phyloP scores from a whole-genome alignment of 495 filamentous ascomycete species.

The Cercophora scortea region DNA sequence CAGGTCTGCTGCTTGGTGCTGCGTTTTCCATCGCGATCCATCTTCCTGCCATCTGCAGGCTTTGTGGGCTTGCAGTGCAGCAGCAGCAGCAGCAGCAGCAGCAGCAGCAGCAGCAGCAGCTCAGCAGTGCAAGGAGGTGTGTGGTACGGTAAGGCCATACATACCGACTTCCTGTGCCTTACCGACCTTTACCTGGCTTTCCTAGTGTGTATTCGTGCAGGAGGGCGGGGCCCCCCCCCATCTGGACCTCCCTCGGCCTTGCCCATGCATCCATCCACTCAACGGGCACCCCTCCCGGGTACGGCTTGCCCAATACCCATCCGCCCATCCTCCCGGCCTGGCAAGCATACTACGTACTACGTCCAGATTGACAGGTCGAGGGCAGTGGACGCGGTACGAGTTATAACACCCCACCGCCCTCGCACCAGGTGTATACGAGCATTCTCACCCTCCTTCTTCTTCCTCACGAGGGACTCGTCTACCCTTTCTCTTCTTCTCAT shows the following conservation, averaged over 20 bases:
- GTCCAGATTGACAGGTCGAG: neutral
- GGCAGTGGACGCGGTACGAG: neutral
- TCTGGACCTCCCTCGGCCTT: slow-evolving; percentile 1
- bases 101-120: no score
- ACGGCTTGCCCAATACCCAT: neutral
- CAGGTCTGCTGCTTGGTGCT: no score
- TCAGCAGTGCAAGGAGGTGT: no score
- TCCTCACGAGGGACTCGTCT: slow-evolving; percentile 38
- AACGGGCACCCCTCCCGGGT: neutral
- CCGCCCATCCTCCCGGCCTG: neutral
- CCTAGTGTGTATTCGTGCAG: neutral
- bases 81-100: no score
- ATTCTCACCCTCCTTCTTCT: slow-evolving; percentile 41
- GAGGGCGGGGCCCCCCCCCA: neutral
- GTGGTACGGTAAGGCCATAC: no score
- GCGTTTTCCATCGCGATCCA: no score
- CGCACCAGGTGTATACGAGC: slow-evolving; percentile 33
- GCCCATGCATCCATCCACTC: neutral
- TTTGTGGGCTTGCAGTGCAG: no score
- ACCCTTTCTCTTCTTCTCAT: slow-evolving; percentile 42
- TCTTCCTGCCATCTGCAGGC: no score
- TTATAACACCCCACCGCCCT: slow-evolving; percentile 32
- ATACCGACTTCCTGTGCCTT: no score
- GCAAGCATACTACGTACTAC: no score
- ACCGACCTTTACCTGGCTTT: no score